Percentiles rank a stretch among this genome's conserved stretches.
Conservation (phyloP, 148 eudicot genomes). For the Persicaria maculosa region DNA sequence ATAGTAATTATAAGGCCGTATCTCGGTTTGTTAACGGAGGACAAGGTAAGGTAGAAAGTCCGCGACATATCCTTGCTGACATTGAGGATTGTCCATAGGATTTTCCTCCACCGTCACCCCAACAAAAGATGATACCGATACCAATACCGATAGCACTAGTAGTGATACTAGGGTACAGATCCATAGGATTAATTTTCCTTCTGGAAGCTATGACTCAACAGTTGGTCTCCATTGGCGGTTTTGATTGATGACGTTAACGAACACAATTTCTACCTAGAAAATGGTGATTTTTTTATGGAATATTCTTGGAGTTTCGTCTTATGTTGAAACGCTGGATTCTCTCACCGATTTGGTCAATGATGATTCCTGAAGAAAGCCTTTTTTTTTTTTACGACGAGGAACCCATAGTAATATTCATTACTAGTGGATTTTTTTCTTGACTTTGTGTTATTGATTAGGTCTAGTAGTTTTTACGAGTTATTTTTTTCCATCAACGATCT, state of each 20-base stretch:
- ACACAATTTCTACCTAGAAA: not conserved
- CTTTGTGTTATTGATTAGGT: no score
- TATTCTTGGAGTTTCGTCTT: not conserved
- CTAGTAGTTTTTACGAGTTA: no score
- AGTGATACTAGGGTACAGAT: not conserved
- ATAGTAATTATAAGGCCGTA: not conserved
- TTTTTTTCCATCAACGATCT: no score
- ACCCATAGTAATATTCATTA: no score
- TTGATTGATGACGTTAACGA: not conserved
- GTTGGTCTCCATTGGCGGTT: not conserved
- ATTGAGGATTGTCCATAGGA: not conserved
- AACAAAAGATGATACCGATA: not conserved
- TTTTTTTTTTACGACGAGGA: no score
- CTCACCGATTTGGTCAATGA: not conserved
- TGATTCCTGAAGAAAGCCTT: no score
- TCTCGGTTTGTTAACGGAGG: not conserved
- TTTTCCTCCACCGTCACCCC: not conserved
- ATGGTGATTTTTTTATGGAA: not conserved
- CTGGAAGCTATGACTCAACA: not conserved
- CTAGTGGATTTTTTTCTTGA: no score
- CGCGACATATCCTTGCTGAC: not conserved
- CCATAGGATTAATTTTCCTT: not conserved
- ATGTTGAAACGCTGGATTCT: not conserved
- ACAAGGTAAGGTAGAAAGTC: not conserved
- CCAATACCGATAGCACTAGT: not conserved